A percentile compares a stretch with the other conserved stretches of the same genome.
phyloP scores from a whole-genome alignment of 768 basidiomycete species.

The Tremella mesenterica region DNA sequence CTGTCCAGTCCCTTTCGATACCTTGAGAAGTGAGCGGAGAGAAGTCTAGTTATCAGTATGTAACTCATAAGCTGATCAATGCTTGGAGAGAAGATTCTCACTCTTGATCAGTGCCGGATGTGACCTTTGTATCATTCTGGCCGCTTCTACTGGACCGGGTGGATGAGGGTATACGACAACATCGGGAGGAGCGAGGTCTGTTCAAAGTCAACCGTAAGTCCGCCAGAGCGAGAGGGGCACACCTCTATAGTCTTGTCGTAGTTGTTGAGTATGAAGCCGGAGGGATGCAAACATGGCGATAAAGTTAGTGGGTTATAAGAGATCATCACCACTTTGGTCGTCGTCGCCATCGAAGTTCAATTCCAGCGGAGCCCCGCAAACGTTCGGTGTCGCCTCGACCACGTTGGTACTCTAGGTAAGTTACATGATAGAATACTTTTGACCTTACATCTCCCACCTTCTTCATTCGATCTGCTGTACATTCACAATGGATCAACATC shows the following conservation, averaged over 20 bases:
- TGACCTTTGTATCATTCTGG: background rate
- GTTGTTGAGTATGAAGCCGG: background rate
- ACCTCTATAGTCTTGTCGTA: conserved; percentile 1
- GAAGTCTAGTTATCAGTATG: background rate
- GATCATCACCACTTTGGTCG: too few species aligned
- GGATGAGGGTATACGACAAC: background rate
- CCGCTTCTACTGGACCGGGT: conserved; percentile 2
- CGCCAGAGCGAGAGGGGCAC: background rate
- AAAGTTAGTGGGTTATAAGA: background rate
- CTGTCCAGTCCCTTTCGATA: conserved; percentile 54
- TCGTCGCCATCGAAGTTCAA: background rate
- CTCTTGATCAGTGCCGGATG: conserved; percentile 1
- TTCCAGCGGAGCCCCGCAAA: background rate
- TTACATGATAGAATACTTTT: background rate
- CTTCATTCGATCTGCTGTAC: too few species aligned
- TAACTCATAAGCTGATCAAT: background rate
- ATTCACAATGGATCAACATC: too few species aligned
- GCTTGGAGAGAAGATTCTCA: background rate
- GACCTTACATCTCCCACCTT: background rate
- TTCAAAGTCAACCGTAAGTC: background rate
- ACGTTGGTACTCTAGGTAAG: background rate
- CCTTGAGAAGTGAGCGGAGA: background rate
- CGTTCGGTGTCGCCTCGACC: background rate
- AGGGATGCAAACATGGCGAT: background rate
- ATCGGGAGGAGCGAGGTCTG: background rate